Percentiles rank a stretch among this genome's conserved stretches.
These are phyloP conservation scores for Solanum arcanum DNA, from an alignment of 257 asterid species.

Conservation along the genomic window DNA sequence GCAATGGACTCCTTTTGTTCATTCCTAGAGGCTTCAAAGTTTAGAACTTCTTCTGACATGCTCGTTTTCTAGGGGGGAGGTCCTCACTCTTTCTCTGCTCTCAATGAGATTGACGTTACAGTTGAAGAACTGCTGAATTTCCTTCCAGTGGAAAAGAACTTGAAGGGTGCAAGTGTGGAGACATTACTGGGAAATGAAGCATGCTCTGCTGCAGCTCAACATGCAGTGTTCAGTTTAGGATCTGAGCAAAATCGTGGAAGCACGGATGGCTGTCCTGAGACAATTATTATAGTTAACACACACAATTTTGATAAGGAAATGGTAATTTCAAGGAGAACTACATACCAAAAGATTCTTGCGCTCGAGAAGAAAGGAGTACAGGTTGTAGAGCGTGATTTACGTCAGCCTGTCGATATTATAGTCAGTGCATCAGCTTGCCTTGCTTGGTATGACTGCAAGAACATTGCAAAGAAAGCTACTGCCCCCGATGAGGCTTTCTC, in stretches of 20 bases:
- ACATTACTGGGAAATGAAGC: constrained; percentile 29
- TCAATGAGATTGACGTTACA: constrained; percentile 20
- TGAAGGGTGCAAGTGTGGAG: constrained; percentile 17
- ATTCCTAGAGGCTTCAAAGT: background rate
- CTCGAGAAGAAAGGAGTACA: constrained; percentile 79
- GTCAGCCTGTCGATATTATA: constrained; percentile 68
- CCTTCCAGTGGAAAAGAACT: constrained; percentile 37
- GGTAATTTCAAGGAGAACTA: constrained; percentile 85
- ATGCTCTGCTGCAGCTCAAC: constrained; percentile 28
- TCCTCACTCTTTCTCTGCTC: constrained; percentile 22
- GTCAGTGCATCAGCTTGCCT: constrained; percentile 66
- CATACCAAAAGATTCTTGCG: constrained; percentile 84
- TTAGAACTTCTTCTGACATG: background rate
- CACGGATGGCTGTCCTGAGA: constrained; percentile 28
- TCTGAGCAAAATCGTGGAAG: constrained; percentile 30
- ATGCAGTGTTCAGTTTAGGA: constrained; percentile 27
- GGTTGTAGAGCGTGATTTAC: constrained; percentile 78
- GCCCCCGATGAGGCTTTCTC: constrained; percentile 68
- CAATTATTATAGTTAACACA: constrained; percentile 70
- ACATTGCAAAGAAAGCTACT: constrained; percentile 75
- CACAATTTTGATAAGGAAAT: constrained; percentile 68
- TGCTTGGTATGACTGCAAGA: constrained; percentile 83
- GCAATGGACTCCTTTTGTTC: background rate
- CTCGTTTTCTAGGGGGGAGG: constrained; percentile 32
- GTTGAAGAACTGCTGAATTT: constrained; percentile 46